These are phyloP conservation scores for Astragalus glycyphyllos DNA, from an alignment of 306 rosid species.

Conservation along the genomic window DNA sequence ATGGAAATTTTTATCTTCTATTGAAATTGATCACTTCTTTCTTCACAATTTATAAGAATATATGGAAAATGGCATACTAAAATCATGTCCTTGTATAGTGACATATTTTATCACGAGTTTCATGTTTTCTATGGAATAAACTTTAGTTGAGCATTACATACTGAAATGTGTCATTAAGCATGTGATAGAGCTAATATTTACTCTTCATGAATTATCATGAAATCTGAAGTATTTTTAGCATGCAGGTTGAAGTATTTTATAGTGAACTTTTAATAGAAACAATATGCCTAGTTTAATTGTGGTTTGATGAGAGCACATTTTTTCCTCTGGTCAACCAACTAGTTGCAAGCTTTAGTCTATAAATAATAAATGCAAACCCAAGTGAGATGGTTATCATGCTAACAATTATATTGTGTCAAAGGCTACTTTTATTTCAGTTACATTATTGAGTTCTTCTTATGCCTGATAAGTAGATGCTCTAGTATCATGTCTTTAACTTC, in stretches of 20 bases:
- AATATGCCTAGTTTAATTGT: too few relatives aligned
- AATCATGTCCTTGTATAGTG: not conserved
- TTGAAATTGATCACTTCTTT: not conserved
- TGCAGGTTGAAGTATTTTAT: not conserved
- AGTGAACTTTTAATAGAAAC: not conserved
- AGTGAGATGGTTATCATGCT: not conserved
- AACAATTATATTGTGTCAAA: not conserved
- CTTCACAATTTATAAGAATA: not conserved
- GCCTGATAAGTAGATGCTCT: not conserved
- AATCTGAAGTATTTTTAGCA: not conserved
- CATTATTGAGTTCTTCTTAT: not conserved
- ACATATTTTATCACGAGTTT: not conserved
- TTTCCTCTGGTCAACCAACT: too few relatives aligned
- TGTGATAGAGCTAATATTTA: not conserved
- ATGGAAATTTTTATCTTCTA: too few relatives aligned
- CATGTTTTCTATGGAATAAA: not conserved
- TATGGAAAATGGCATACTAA: not conserved
- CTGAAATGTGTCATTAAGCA: not conserved
- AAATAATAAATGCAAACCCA: not conserved
- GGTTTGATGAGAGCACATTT: too few relatives aligned
- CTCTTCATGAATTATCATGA: not conserved
- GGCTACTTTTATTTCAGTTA: not conserved
- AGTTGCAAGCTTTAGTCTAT: too few relatives aligned
- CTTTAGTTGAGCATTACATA: too few relatives aligned
- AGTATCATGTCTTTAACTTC: conserved; percentile 23